phyloP scores from a whole-genome alignment of 2,329 filamentous ascomycete genomes.

The Calonectria henricotiae region DNA sequence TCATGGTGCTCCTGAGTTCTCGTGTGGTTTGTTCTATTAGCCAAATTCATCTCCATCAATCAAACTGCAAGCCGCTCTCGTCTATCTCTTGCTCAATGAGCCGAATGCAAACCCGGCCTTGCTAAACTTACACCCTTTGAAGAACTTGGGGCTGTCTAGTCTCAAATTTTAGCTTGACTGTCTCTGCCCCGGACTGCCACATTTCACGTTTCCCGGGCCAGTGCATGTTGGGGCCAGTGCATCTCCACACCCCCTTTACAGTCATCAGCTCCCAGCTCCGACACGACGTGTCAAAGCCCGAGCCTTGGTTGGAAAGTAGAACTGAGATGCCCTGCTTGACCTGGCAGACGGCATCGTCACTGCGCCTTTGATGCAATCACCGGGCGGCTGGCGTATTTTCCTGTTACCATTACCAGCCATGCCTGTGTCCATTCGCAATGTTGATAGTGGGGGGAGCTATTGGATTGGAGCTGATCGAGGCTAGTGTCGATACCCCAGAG shows the following conservation, averaged over 20 bases:
- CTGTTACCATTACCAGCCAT: conserved; percentile 21
- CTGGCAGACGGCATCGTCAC: conserved; percentile 34
- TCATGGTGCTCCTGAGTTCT: conserved; percentile 25
- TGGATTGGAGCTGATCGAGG: conserved; percentile 40
- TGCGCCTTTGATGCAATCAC: conserved; percentile 27
- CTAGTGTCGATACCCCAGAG: conserved; percentile 42
- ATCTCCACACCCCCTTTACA: conserved; percentile 36
- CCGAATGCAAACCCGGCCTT: conserved; percentile 14
- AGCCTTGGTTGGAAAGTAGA: conserved; percentile 36
- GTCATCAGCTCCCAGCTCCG: conserved; percentile 29
- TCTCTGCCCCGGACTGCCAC: conserved; percentile 38
- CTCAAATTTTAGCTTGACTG: conserved; percentile 32
- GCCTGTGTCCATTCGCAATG: conserved; percentile 21
- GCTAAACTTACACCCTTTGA: conserved; percentile 25
- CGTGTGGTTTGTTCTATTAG: conserved; percentile 19
- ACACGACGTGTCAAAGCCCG: conserved; percentile 45
- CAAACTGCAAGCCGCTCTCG: not conserved
- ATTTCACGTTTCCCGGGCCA: conserved; percentile 33
- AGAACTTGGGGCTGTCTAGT: conserved; percentile 30
- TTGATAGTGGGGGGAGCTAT: conserved; percentile 37
- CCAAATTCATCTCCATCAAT: conserved; percentile 15
- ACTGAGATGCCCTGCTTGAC: conserved; percentile 28
- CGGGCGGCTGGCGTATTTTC: not conserved
- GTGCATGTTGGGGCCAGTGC: conserved; percentile 20
- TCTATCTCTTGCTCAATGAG: conserved; percentile 19